These are phyloP conservation scores for Chlorella sp. DNA, from an alignment of 139 green algal species.

Conservation along the genomic window DNA sequence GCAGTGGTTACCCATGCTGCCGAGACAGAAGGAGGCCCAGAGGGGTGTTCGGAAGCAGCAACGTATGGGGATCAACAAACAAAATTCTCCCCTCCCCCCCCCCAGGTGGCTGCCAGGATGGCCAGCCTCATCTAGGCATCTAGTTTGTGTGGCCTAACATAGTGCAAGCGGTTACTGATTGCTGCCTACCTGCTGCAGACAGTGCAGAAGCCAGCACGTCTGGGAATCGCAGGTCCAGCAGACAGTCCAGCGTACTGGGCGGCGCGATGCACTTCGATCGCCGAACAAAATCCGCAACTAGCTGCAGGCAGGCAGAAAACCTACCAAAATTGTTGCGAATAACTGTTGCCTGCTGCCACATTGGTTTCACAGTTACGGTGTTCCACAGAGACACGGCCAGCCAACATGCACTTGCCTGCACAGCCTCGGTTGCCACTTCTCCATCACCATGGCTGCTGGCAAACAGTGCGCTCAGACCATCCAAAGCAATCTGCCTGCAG, in stretches of 20 bases:
- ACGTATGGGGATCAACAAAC: no score
- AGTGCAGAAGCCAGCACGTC: not conserved
- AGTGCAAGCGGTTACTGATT: not conserved
- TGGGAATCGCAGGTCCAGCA: slow-evolving; percentile 33
- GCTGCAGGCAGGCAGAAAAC: slow-evolving; percentile 55
- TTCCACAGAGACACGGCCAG: not conserved
- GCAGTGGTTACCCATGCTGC: no score
- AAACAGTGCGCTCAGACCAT: slow-evolving; percentile 10
- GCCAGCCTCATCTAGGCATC: no score
- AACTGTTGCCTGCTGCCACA: not conserved
- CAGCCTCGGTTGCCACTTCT: slow-evolving; percentile 62
- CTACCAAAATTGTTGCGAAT: not conserved
- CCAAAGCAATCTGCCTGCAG: not conserved
- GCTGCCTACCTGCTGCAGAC: not conserved
- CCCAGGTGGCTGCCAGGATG: no score
- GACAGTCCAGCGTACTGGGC: slow-evolving; percentile 48
- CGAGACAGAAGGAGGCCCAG: no score
- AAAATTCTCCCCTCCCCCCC: no score
- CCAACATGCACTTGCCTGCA: slow-evolving; percentile 37
- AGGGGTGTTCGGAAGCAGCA: no score
- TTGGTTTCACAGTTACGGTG: not conserved
- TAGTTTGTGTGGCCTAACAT: not conserved
- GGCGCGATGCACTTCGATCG: slow-evolving; percentile 61
- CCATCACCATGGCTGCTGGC: slow-evolving; percentile 25
- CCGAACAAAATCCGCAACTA: slow-evolving; percentile 90